phyloP scores from a whole-genome alignment of 2,329 filamentous ascomycete genomes.

The Cercospora zeina region DNA sequence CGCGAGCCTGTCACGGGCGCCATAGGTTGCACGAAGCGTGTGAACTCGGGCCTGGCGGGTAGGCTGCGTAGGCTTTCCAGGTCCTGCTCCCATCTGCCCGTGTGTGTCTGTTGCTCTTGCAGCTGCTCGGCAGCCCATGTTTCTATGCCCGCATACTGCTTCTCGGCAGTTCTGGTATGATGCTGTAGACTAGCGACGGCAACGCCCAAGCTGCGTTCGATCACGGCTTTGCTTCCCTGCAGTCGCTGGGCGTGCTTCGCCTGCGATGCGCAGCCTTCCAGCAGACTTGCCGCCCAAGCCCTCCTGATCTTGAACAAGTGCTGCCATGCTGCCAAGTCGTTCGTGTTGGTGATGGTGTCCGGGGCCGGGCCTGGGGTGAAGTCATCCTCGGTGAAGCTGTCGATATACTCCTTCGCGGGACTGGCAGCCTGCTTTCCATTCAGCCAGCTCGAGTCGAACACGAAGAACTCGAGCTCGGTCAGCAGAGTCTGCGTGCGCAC shows the following conservation, averaged over 20 bases:
- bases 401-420: conserved; percentile 47
- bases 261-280: conserved; percentile 68
- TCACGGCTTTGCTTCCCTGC: conserved; percentile 71
- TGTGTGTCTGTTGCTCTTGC: conserved; percentile 65
- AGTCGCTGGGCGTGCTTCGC: conserved; percentile 63
- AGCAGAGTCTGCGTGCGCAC: conserved; percentile 78
- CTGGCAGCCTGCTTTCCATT: conserved; percentile 33
- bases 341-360: conserved; percentile 78
- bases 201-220: conserved; percentile 76
- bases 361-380: conserved; percentile 65
- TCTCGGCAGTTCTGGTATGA: conserved; percentile 69
- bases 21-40: conserved; percentile 46
- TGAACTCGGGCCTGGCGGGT: conserved; percentile 65
- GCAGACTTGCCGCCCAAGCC: conserved; percentile 72
- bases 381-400: conserved; percentile 45
- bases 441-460: conserved; percentile 74
- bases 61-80: conserved; percentile 65
- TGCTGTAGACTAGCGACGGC: conserved; percentile 82
- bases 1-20: conserved; percentile 23
- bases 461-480: conserved; percentile 84
- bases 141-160: conserved; percentile 69
- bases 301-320: conserved; percentile 77
- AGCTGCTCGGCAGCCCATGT: conserved; percentile 69
- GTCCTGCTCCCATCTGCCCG: conserved; percentile 67
- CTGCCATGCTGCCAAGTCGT: conserved; percentile 83